These are phyloP conservation scores for Diaporthe longicolla DNA, from an alignment of 2,329 filamentous ascomycete genomes.

Conservation along the genomic window DNA sequence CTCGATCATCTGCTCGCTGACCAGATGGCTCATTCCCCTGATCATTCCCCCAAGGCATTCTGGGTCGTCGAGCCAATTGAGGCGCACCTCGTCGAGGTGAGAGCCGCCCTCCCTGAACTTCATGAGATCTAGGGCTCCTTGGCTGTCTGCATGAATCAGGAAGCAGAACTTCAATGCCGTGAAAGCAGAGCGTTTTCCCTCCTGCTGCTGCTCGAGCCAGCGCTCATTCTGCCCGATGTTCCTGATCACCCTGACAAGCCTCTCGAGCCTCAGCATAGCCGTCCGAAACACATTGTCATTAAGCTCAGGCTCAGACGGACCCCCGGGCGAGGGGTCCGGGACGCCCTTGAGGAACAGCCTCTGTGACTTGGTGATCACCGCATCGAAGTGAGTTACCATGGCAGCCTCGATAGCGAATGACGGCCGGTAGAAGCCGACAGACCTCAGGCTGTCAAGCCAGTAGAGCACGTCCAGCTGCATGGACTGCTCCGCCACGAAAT, in stretches of 20 bases:
- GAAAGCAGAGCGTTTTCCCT: neutral
- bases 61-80: no score
- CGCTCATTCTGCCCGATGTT: no score
- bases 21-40: no score
- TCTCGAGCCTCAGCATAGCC: neutral
- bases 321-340: neutral
- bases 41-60: no score
- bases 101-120: neutral
- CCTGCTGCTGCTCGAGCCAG: no score
- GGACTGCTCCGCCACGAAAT: no score
- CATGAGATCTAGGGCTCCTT: neutral
- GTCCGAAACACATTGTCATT: neutral
- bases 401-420: neutral
- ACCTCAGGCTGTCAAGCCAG: neutral
- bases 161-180: neutral
- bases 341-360: conserved; percentile 4
- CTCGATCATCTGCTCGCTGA: no score
- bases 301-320: neutral
- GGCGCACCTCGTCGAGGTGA: neutral
- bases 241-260: neutral
- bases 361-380: neutral
- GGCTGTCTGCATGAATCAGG: neutral
- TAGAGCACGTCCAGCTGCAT: neutral
- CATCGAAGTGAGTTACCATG: neutral
- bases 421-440: neutral